Conservation (phyloP, 1,284 basidiomycete genomes). For the Fomitopsis pinicola region DNA sequence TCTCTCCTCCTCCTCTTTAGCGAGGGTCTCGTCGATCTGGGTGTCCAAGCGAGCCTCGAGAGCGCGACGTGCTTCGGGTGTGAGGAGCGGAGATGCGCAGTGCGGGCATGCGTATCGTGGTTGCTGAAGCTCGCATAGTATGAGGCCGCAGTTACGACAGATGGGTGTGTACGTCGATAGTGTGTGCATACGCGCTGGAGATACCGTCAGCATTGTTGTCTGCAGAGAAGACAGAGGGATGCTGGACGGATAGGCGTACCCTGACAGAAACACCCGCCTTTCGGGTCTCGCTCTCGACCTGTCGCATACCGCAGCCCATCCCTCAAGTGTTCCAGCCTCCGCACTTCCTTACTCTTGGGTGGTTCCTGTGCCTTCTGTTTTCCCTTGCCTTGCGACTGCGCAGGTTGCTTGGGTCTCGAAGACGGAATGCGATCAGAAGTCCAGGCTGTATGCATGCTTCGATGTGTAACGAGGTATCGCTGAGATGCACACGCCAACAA, state of each 20-base stretch:
- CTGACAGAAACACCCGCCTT: constrained; percentile 67
- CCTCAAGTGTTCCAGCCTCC: constrained; percentile 25
- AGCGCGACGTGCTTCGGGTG: constrained; percentile 26
- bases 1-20: constrained; percentile 44
- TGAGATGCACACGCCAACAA: background rate
- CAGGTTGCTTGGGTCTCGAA: constrained; percentile 7
- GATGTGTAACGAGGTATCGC: background rate
- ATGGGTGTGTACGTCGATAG: constrained; percentile 54
- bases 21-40: constrained; percentile 39
- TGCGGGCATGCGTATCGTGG: constrained; percentile 56
- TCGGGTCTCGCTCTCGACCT: constrained; percentile 42
- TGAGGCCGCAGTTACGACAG: constrained; percentile 56
- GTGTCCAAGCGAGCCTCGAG: constrained; percentile 40
- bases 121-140: constrained; percentile 55
- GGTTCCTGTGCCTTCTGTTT: constrained; percentile 17
- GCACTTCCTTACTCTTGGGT: constrained; percentile 27
- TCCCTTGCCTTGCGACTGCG: constrained; percentile 17
- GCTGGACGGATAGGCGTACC: constrained; percentile 31
- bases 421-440: constrained; percentile 25
- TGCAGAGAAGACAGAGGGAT: background rate
- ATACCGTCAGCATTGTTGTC: background rate
- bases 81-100: constrained; percentile 40
- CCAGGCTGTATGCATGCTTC: constrained; percentile 21
- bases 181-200: constrained; percentile 51
- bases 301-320: constrained; percentile 18